Conservation (phyloP, 2,329 filamentous ascomycete genomes). For the Dactylellina sp. region DNA sequence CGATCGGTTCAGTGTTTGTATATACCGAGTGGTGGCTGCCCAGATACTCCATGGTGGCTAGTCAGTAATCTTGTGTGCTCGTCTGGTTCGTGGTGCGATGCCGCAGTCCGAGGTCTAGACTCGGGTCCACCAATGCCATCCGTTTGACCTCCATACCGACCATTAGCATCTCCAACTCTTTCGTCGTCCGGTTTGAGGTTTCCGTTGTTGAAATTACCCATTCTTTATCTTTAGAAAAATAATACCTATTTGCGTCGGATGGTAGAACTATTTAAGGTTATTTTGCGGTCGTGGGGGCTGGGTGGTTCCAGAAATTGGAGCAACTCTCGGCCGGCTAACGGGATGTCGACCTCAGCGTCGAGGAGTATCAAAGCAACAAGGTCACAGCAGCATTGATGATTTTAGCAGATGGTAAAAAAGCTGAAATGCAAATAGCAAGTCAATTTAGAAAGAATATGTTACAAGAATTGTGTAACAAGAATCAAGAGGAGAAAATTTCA, state of each 20-base stretch:
- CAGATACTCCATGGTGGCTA: slow-evolving; percentile 38
- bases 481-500: too few relatives aligned
- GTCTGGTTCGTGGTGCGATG: slow-evolving; percentile 30
- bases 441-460: too few relatives aligned
- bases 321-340: too few relatives aligned
- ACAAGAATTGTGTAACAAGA: too few relatives aligned
- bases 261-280: too few relatives aligned
- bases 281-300: too few relatives aligned
- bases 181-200: background rate
- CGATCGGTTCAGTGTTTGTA: too few relatives aligned
- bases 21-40: slow-evolving; percentile 50
- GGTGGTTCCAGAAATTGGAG: background rate
- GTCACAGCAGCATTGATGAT: too few relatives aligned
- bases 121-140: background rate
- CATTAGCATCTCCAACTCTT: slow-evolving; percentile 12
- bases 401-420: too few relatives aligned
- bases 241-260: too few relatives aligned
- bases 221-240: too few relatives aligned
- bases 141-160: background rate
- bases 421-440: too few relatives aligned
- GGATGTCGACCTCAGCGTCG: background rate
- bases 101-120: slow-evolving; percentile 6
- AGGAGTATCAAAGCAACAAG: background rate
- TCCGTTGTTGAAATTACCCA: slow-evolving; percentile 28
- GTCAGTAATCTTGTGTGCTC: slow-evolving; percentile 38